Evolutionary conservation across 192 early-diverging fungal species (phyloP), one percentile per base, ranked within the genome.

Genomic region (Coemansia sp.): DNA sequence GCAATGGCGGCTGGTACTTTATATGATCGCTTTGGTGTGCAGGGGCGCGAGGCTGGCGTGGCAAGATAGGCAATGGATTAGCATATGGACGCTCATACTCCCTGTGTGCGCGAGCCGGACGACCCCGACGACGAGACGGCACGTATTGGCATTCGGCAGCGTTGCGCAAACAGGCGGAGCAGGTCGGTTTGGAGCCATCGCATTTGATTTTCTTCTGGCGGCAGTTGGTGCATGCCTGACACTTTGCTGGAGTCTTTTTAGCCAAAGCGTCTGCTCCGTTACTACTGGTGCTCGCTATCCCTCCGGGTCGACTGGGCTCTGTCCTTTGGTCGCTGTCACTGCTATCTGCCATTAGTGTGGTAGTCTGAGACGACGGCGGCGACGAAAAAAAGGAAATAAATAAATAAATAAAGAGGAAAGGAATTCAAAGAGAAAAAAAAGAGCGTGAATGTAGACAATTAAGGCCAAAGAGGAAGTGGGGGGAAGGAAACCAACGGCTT

Each of bases 181-280:
- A 86, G n/a, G 47, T 60, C 11, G 84, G 84, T 68, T 78, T 82
- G 39, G 47, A 64, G 46, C 84, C 84, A 60, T 86, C 80, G 55
- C 84, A 86, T 43, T 71, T 69, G 46, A 86, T 77, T 53, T 86
- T 86, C 66, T 86, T 86, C 43, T 76, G 80, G 40, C 84, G 74
- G 37, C 84, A 86, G 55, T 72, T 74, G 13, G 80, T 82, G 68
- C 84, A 86, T 23, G 84, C 84, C 70, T 84, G 82, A 61, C 82
- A 84, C 64, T 83, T 83, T 30, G 64, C 66, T 0, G 75, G 80
- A 39, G 64, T 43, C 60, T 75, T 77, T 44, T 76, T 74, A 13
- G 71, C 42, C 59, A 58, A 35, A 0, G 28, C 28, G 0, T 33
- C 30, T 3, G 43, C 43, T 37, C 69, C 68, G n/a, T 64, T 74